Percentiles rank a stretch among this genome's conserved stretches.
Evolutionary conservation across 2,329 filamentous ascomycete species (phyloP).

Genomic region (Fusarium sulawesiense): DNA sequence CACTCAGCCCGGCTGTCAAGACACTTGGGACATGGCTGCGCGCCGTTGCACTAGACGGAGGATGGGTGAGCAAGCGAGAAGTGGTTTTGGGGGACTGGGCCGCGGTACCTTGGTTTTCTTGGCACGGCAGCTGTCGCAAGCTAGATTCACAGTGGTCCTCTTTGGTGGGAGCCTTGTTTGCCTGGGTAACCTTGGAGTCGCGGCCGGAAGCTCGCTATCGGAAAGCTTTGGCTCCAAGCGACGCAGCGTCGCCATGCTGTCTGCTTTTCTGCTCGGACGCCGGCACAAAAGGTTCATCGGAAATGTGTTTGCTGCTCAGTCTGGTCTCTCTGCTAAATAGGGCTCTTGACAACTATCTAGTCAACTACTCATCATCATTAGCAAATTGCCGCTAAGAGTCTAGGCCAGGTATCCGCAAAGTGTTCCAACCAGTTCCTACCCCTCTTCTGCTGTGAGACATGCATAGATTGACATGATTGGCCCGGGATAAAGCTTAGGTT

Average conservation of each 20-base stretch:
- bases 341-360: too few relatives aligned
- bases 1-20: not conserved
- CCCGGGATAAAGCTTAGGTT: too few relatives aligned
- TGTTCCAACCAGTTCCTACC: not conserved
- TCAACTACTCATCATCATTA: not conserved
- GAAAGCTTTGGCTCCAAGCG: not conserved
- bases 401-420: not conserved
- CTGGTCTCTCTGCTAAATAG: too few relatives aligned
- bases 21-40: not conserved
- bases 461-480: not conserved
- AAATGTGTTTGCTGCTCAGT: not conserved
- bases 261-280: not conserved
- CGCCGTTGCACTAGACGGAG: not conserved
- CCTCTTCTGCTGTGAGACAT: not conserved
- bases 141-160: not conserved
- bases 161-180: not conserved
- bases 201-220: not conserved
- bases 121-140: not conserved
- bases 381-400: too few relatives aligned
- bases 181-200: not conserved
- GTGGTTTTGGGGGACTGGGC: not conserved
- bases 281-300: not conserved
- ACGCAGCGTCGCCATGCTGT: not conserved
- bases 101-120: not conserved
- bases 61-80: not conserved